A percentile compares a stretch with the other conserved stretches of the same genome.
Evolutionary conservation across 2,329 filamentous ascomycete genomes (phyloP).

Genomic region (Pseudogymnoascus verrucosus): DNA sequence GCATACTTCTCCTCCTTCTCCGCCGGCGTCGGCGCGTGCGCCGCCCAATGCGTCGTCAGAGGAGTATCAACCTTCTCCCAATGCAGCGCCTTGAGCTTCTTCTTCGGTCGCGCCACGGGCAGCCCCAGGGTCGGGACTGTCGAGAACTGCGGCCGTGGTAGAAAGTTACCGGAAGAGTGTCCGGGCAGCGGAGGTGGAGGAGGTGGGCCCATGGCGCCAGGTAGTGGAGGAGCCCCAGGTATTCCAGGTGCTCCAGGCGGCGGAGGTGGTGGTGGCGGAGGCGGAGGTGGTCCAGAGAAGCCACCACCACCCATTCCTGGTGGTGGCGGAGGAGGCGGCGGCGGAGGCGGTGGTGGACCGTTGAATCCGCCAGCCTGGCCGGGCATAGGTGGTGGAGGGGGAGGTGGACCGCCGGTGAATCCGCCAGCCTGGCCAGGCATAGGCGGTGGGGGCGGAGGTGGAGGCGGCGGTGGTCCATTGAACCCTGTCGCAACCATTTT

Average conservation of each 20-base stretch:
- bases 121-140: constrained; percentile 55
- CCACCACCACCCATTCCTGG: constrained; percentile 23
- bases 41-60: constrained; percentile 86
- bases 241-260: constrained; percentile 30
- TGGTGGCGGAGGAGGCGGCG: constrained; percentile 33
- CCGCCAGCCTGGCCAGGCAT: constrained; percentile 26
- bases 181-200: constrained; percentile 56
- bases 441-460: constrained; percentile 38
- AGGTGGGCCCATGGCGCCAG: constrained; percentile 35
- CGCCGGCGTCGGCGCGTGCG: constrained; percentile 75
- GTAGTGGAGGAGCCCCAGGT: constrained; percentile 39
- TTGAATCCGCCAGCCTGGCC: constrained; percentile 28
- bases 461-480: constrained; percentile 25
- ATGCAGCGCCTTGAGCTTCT: constrained; percentile 98
- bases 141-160: constrained; percentile 51
- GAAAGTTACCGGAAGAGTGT: constrained; percentile 66
- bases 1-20: constrained; percentile 93
- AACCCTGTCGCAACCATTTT: constrained; percentile 18
- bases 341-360: constrained; percentile 26
- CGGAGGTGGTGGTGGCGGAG: constrained; percentile 37
- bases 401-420: constrained; percentile 26
- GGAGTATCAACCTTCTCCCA: constrained; percentile 98
- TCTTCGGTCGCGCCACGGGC: constrained; percentile 83
- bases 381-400: constrained; percentile 37
- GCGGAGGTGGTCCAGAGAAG: constrained; percentile 27